Conservation (phyloP, 2,329 filamentous ascomycete genomes). For the Fusarium anthophilum region DNA sequence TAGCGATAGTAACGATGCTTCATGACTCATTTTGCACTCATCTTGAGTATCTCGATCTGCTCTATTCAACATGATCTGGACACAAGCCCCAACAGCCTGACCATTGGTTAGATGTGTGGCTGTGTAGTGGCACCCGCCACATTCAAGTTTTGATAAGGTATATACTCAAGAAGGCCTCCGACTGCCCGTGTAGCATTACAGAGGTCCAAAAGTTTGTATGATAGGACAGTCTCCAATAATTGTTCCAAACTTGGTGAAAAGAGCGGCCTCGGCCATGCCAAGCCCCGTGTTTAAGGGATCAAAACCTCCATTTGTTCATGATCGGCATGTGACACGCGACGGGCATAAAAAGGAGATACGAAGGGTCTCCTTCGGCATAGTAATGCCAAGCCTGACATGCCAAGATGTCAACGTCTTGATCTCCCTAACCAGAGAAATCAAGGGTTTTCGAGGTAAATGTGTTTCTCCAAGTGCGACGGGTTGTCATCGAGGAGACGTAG, state of each 20-base stretch:
- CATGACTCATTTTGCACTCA: background rate
- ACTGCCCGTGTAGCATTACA: background rate
- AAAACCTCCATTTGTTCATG: constrained; percentile 5
- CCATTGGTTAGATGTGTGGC: background rate
- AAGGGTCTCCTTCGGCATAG: background rate
- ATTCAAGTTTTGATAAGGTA: background rate
- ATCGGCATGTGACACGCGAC: constrained; percentile 23
- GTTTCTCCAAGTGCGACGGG: background rate
- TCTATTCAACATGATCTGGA: background rate
- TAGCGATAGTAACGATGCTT: background rate
- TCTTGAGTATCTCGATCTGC: background rate
- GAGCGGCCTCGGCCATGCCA: constrained; percentile 19
- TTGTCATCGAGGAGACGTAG: constrained; percentile 30
- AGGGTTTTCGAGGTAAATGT: background rate
- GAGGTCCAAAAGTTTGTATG: background rate
- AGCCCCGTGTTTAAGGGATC: constrained; percentile 2
- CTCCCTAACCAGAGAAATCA: background rate
- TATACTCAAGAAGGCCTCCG: constrained; percentile 12
- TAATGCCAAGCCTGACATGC: constrained; percentile 6
- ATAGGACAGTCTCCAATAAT: background rate
- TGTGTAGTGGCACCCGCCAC: constrained; percentile 2
- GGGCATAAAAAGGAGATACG: constrained; percentile 18
- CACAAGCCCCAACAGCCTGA: background rate
- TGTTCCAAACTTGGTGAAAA: background rate
- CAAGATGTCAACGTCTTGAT: background rate